Base-by-base conservation (phyloP, 371 early-diverging fungal genomes). In the Chytridium lagenaria region DNA sequence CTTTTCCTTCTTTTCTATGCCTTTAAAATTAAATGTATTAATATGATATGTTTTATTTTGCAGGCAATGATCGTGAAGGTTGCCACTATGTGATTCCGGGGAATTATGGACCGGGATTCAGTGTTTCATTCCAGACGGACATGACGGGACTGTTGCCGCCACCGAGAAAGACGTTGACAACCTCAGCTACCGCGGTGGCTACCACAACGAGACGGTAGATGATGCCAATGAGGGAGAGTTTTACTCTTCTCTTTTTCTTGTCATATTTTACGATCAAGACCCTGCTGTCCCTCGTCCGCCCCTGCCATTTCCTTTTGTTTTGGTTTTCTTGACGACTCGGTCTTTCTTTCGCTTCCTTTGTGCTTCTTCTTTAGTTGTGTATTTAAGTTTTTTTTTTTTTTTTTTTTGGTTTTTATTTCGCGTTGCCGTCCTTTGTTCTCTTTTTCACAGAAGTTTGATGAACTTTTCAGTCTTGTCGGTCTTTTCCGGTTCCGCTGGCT, bases 41-140 rank as follows among this genome's bases (percentile, higher is more conserved):
- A n/a, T n/a, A n/a, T n/a, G n/a, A n/a, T n/a, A n/a, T n/a, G n/a
- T n/a, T n/a, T n/a, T n/a, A n/a, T n/a, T n/a, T n/a, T n/a, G 44
- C 44, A 15, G 55, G 55, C 12, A 52, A 52, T 23, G 55, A 52
- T 23, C 7, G 16, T 7, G 23, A 52, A 52, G 55, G 55, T 10
- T 52, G 55, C 55, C 55, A 23, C 5, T 52, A 22, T 23, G 26
- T n/a, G 5, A 23, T 52, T 26, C 55, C 55, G 5, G 55, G 55
- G 12, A 26, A 52, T n/a, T 52, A 52, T 52, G 55, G 55, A 52
- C 55, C 55, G 5, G 55, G 55, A 26, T 52, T 52, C 55, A 44
- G 44, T 19, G 7, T 44, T 19, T 12, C 44, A 7, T 12, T 19
- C 44, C 44, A 44, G n/a, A n/a, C n/a, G n/a, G n/a, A n/a, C n/a